phyloP scores from a whole-genome alignment of 2,329 filamentous ascomycete genomes.

The Stagonosporopsis vannaccii region DNA sequence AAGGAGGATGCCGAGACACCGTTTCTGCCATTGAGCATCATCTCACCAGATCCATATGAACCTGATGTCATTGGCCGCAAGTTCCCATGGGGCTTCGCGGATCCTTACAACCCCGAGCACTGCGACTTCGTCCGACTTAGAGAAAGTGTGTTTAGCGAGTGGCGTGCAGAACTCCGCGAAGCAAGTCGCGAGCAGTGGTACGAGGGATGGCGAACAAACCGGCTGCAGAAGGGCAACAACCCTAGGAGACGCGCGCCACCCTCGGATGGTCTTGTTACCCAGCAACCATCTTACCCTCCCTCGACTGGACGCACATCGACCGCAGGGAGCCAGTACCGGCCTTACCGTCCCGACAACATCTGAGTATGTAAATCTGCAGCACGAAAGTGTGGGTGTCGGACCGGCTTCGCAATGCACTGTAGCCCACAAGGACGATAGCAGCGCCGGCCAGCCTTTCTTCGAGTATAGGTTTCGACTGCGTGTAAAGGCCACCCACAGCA shows the following conservation, averaged over 20 bases:
- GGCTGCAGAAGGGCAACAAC: conserved; percentile 47
- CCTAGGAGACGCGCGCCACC: conserved; percentile 36
- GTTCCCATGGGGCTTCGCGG: conserved; percentile 97
- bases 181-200: conserved; percentile 94
- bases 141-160: conserved; percentile 91
- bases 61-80: conserved; percentile 79
- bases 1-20: conserved; percentile 59
- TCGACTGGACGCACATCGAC: conserved; percentile 46
- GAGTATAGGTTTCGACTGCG: not conserved
- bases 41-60: conserved; percentile 92
- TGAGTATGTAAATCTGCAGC: conserved; percentile 8
- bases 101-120: conserved; percentile 88
- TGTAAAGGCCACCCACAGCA: not conserved
- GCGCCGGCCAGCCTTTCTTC: not conserved
- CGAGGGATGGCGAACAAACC: conserved; percentile 84
- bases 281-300: conserved; percentile 34
- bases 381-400: too few relatives aligned
- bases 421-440: not conserved
- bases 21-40: conserved; percentile 86
- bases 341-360: conserved; percentile 32
- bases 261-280: conserved; percentile 39
- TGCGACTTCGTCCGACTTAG: conserved; percentile 93
- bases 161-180: conserved; percentile 89
- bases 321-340: conserved; percentile 39
- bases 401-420: too few relatives aligned